These are phyloP conservation scores for Osmozyma mogii DNA, from an alignment of 805 yeast genomes.

Conservation along the genomic window DNA sequence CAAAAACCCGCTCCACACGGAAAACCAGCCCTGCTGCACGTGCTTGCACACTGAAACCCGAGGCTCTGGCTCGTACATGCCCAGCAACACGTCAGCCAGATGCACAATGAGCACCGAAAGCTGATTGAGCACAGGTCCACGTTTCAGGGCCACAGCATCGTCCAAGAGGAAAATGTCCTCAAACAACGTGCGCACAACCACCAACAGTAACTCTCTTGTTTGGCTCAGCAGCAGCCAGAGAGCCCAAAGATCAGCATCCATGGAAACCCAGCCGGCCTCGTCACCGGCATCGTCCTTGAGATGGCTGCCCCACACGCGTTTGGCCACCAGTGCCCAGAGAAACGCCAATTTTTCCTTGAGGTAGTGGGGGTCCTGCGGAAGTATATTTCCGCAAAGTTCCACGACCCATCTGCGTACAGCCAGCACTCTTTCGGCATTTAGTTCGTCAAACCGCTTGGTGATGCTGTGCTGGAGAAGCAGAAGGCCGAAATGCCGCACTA, in stretches of 20 bases:
- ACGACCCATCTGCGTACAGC: constrained; percentile 81
- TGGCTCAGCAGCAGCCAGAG: constrained; percentile 63
- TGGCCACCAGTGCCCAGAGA: constrained; percentile 87
- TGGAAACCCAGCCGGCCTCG: constrained; percentile 63
- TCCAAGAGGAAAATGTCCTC: constrained; percentile 91
- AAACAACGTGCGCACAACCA: constrained; percentile 76
- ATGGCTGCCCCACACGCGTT: constrained; percentile 81
- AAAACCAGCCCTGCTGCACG: constrained; percentile 79
- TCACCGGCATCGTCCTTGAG: constrained; percentile 43
- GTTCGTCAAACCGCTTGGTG: constrained; percentile 45
- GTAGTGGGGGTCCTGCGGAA: constrained; percentile 74
- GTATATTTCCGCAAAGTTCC: constrained; percentile 58
- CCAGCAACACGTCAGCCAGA: constrained; percentile 54
- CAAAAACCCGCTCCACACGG: constrained; percentile 49
- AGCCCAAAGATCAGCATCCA: constrained; percentile 71
- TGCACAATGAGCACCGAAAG: constrained; percentile 79
- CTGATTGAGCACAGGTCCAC: constrained; percentile 71
- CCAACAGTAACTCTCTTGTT: constrained; percentile 68
- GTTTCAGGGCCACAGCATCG: constrained; percentile 79
- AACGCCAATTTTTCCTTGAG: constrained; percentile 84
- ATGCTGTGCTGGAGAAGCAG: constrained; percentile 72
- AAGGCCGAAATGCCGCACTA: constrained; percentile 86
- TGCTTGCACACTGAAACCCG: constrained; percentile 58
- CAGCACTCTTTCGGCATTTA: constrained; percentile 45
- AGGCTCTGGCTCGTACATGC: constrained; percentile 58